phyloP scores from a whole-genome alignment of 306 rosid genomes.

The Pyrus communis region DNA sequence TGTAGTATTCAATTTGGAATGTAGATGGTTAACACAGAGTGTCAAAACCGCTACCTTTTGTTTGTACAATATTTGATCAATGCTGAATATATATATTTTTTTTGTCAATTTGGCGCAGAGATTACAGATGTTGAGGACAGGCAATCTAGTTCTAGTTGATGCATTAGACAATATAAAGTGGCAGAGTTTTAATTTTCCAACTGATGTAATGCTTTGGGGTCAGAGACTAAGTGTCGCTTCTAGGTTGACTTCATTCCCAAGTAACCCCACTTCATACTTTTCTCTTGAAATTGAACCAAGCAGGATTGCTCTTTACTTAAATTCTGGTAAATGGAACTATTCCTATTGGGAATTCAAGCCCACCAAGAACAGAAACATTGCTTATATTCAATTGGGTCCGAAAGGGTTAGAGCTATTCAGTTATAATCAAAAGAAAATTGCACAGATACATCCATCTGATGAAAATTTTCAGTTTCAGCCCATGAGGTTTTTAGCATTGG shows the following conservation, averaged over 20 bases:
- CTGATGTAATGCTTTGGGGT: slow-evolving; percentile 75
- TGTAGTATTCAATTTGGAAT: background rate
- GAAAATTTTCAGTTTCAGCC: slow-evolving; percentile 20
- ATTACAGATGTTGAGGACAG: slow-evolving; percentile 43
- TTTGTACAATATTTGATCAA: background rate
- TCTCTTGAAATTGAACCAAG: slow-evolving; percentile 66
- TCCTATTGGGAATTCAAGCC: slow-evolving; percentile 90
- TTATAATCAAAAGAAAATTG: slow-evolving; percentile 56
- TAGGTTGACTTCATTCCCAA: slow-evolving; percentile 51
- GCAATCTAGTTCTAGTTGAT: slow-evolving; percentile 73
- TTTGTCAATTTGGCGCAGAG: slow-evolving; percentile 43
- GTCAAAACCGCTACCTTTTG: background rate
- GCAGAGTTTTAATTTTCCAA: slow-evolving; percentile 97
- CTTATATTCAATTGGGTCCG: slow-evolving; percentile 49
- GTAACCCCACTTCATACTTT: slow-evolving; percentile 44
- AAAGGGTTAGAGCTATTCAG: slow-evolving; percentile 52
- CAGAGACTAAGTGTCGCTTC: slow-evolving; percentile 78
- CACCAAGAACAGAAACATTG: slow-evolving; percentile 52
- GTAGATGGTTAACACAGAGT: background rate
- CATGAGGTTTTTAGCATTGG: slow-evolving; percentile 58
- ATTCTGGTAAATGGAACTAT: slow-evolving; percentile 47
- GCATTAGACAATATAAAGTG: slow-evolving; percentile 43
- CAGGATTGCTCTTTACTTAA: slow-evolving; percentile 50
- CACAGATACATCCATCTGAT: slow-evolving; percentile 41
- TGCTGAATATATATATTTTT: background rate